Base-by-base conservation (phyloP, 805 yeast species). In the Candida caryicola region DNA sequence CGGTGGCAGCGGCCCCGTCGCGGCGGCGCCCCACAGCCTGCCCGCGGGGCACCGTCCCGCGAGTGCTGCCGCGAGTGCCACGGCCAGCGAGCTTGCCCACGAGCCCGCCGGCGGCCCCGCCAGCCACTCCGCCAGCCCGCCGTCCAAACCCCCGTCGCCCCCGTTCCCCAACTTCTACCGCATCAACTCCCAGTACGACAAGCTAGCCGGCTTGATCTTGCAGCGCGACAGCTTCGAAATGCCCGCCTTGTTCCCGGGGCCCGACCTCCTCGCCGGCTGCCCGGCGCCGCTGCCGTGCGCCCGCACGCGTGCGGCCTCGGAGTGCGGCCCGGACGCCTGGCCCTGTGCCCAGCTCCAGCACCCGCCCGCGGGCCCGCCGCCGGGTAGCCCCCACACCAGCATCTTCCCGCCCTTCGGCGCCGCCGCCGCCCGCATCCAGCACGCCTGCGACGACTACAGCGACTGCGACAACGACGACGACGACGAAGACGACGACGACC, bases 401-500 rank as follows among this genome's bases (percentile, higher is more conserved):
- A 7, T 21, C 7, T 21, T 21, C 25, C 25, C 25, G 25, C 10
- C 25, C 10, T 10, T 21, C 7, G 25, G 15, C 19, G 13, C 21
- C 28, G 13, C 28, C 29, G 7, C 35, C 23, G 8, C 7, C 23
- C 12, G 33, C 13, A 13, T 12, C 25, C 12, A n/a, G 7, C 7
- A 13, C 16, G 28, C 17, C 8, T 33, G 5, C 15, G 28, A 17
- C 8, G 21, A 23, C 19, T 15, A 19, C 6, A 18, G 33, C 12
- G 17, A 26, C 26, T 32, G 27, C 33, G 46, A 37, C 23, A 36
- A 36, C 17, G 40, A 38, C 12, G 41, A 43, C 4, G 44, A 44
- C 12, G 46, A 41, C 17, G 41, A 44, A 27, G 42, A 47, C 16
- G 36, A 40, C 18, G 23, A 40, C 29, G 36, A 36, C 17, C 34